Conservation (phyloP, 352 stramenopile genomes). For the Pythium monospermum region DNA sequence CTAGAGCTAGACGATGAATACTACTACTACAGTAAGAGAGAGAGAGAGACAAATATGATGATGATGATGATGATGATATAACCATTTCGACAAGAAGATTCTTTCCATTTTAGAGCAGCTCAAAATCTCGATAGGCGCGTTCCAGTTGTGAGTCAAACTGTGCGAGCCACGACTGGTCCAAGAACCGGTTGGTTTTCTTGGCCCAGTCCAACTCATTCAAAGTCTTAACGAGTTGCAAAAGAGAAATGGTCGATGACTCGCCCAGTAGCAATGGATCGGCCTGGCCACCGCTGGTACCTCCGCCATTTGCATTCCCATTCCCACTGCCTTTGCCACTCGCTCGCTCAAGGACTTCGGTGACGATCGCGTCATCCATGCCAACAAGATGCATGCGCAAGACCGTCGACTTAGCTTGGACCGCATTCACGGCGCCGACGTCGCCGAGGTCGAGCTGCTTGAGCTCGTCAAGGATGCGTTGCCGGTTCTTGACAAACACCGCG, state of each 20-base stretch:
- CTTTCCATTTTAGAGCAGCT: conserved; percentile 39
- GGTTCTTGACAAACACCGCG: conserved; percentile 40
- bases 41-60: not conserved
- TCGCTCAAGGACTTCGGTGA: conserved; percentile 45
- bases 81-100: not conserved
- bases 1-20: conserved; percentile 31
- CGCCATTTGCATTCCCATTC: too few species aligned
- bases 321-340: not conserved
- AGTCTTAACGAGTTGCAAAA: conserved; percentile 43
- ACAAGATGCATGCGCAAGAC: conserved; percentile 43
- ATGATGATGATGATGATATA: conserved; percentile 1
- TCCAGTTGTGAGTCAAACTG: conserved; percentile 84
- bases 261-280: too few species aligned
- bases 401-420: conserved; percentile 39
- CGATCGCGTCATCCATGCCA: conserved; percentile 38
- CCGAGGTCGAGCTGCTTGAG: conserved; percentile 39
- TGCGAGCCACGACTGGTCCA: conserved; percentile 69
- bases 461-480: conserved; percentile 62
- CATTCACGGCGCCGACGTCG: conserved; percentile 33
- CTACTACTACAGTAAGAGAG: not conserved
- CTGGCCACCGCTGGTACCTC: too few species aligned
- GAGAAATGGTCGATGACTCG: conserved; percentile 30
- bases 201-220: conserved; percentile 60
- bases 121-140: conserved; percentile 58
- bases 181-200: conserved; percentile 72